A percentile compares a stretch with the other conserved stretches of the same genome.
These are phyloP conservation scores for Cyamopsis tetragonoloba DNA, from an alignment of 306 rosid species.

Conservation along the genomic window DNA sequence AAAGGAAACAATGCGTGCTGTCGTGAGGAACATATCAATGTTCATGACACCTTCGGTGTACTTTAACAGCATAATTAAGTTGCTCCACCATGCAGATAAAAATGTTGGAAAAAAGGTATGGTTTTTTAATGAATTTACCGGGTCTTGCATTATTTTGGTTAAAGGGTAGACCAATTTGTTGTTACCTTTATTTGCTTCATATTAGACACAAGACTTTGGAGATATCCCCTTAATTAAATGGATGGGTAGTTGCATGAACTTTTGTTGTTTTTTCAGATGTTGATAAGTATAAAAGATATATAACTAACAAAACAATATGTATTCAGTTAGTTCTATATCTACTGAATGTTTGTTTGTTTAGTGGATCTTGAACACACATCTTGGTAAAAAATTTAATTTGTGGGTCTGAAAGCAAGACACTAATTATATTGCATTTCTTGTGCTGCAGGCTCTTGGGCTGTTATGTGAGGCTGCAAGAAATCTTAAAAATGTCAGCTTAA, in stretches of 20 bases:
- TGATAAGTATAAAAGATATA: neutral
- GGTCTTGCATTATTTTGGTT: neutral
- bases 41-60: constrained; percentile 60
- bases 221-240: neutral
- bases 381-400: neutral
- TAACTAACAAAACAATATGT: neutral
- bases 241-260: neutral
- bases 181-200: neutral
- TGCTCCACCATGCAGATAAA: constrained; percentile 59
- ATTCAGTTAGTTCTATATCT: neutral
- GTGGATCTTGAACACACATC: neutral
- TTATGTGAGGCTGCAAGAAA: constrained; percentile 65
- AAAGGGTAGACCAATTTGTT: neutral
- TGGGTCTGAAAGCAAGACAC: neutral
- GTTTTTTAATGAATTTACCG: neutral
- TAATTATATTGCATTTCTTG: constrained; percentile 2
- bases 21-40: constrained; percentile 45
- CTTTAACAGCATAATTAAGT: constrained; percentile 54
- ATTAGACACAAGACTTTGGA: neutral
- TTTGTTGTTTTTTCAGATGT: neutral
- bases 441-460: constrained; percentile 79
- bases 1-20: constrained; percentile 55
- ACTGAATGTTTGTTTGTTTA: neutral
- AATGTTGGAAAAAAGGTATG: constrained; percentile 68
- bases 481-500: constrained; percentile 31